Conservation (phyloP, 148 eudicot species). For the Chenopodium suecicum region DNA sequence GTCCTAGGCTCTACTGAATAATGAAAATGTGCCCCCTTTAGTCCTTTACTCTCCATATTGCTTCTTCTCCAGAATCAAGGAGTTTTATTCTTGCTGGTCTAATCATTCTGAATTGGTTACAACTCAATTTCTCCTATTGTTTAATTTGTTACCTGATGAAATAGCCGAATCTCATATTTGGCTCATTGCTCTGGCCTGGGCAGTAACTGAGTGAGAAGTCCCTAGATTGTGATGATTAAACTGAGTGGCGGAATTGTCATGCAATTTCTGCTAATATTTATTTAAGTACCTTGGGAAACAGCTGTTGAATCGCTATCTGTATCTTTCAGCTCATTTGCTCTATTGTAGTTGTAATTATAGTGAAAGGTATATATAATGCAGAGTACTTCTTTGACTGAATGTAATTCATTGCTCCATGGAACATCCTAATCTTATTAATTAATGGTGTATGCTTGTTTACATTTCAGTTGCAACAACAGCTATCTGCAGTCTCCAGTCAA, state of each 20-base stretch:
- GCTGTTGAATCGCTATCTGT: background rate
- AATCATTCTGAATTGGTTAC: background rate
- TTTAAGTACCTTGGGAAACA: no score
- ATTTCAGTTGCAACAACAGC: constrained; percentile 65
- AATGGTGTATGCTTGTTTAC: background rate
- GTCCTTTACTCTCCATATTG: background rate
- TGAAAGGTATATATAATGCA: background rate
- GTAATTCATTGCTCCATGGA: background rate
- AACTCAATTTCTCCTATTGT: background rate
- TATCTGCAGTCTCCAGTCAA: constrained; percentile 44
- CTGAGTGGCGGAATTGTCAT: no score
- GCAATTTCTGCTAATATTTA: no score
- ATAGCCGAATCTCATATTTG: no score
- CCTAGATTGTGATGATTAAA: no score
- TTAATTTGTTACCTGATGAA: no score
- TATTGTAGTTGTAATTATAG: background rate
- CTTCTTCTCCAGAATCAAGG: background rate
- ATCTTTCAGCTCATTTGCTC: background rate
- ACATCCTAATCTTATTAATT: constrained; percentile 3
- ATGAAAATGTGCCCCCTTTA: background rate
- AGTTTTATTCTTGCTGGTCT: background rate
- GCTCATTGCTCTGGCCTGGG: no score
- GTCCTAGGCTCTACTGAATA: background rate
- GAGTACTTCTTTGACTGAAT: background rate
- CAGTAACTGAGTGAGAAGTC: no score